Conservation (phyloP, 345 rosid species). For the Barbarea vulgaris region DNA sequence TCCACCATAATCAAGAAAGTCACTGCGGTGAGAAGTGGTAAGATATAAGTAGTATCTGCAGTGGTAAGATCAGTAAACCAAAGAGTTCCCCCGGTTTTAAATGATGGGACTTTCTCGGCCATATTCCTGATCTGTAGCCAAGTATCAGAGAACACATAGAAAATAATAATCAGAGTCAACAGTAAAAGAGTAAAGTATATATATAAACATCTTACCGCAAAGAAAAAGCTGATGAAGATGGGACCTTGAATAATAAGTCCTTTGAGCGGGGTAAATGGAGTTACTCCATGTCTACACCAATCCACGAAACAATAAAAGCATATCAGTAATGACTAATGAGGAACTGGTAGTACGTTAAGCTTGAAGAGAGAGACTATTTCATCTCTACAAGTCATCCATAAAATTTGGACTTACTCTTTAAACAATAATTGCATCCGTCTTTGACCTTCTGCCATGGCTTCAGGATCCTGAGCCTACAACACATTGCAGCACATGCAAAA, state of each 20-base stretch:
- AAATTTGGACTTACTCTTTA: conserved; percentile 41
- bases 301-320: conserved; percentile 9
- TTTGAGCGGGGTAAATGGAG: conserved; percentile 62
- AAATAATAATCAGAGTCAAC: conserved; percentile 9
- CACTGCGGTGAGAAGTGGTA: conserved; percentile 59
- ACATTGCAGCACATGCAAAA: conserved; percentile 4
- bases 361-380: not conserved
- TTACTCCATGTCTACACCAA: conserved; percentile 59
- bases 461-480: conserved; percentile 46
- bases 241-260: conserved; percentile 73
- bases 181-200: not conserved
- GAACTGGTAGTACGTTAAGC: not conserved
- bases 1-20: conserved; percentile 64
- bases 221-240: conserved; percentile 65
- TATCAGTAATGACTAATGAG: conserved; percentile 21
- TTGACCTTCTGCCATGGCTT: conserved; percentile 49
- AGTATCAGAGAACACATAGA: not conserved
- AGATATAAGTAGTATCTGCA: conserved; percentile 57
- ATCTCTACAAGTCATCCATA: not conserved
- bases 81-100: conserved; percentile 66
- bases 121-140: conserved; percentile 58
- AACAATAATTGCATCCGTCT: conserved; percentile 46
- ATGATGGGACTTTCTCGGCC: conserved; percentile 77
- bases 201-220: conserved; percentile 53
- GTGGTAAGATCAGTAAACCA: conserved; percentile 71